Conservation (phyloP, 2,329 filamentous ascomycete species). For the Elsinoe australis region DNA sequence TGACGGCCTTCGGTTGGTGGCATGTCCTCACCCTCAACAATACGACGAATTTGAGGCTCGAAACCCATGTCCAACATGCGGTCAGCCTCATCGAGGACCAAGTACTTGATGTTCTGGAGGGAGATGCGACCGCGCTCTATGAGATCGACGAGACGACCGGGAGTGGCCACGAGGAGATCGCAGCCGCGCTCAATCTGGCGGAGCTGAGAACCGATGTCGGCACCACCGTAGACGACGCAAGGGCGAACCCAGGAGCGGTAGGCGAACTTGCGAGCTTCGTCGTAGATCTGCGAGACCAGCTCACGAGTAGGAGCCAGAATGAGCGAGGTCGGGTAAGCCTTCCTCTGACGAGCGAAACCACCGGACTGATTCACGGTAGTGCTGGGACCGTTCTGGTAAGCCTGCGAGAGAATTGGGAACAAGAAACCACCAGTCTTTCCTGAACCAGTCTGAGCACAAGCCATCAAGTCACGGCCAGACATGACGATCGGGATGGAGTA, state of each 20-base stretch:
- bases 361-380: conserved; percentile 54
- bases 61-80: conserved; percentile 99
- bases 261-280: conserved; percentile 94
- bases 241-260: conserved; percentile 99
- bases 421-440: conserved; percentile 99
- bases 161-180: conserved; percentile 92
- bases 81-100: conserved; percentile 96
- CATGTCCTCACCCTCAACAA: conserved; percentile 98
- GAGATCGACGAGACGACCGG: conserved; percentile 92
- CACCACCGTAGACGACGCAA: conserved; percentile 97
- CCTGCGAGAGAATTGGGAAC: conserved; percentile 97
- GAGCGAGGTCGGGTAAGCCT: conserved; percentile 92
- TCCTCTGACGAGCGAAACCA: conserved; percentile 86
- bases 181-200: conserved; percentile 97
- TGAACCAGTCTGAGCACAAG: conserved; percentile 98
- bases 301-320: conserved; percentile 96
- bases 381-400: conserved; percentile 82
- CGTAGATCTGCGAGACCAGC: conserved; percentile 96
- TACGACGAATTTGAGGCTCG: conserved; percentile 97
- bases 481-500: conserved; percentile 99
- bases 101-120: conserved; percentile 96
- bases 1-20: conserved; percentile 73
- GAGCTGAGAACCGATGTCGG: conserved; percentile 95
- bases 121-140: conserved; percentile 98
- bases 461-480: conserved; percentile 96